A percentile compares a stretch with the other conserved stretches of the same genome.
These are phyloP conservation scores for Fusarium caatingaense DNA, from an alignment of 2,329 filamentous ascomycete genomes.

Conservation along the genomic window DNA sequence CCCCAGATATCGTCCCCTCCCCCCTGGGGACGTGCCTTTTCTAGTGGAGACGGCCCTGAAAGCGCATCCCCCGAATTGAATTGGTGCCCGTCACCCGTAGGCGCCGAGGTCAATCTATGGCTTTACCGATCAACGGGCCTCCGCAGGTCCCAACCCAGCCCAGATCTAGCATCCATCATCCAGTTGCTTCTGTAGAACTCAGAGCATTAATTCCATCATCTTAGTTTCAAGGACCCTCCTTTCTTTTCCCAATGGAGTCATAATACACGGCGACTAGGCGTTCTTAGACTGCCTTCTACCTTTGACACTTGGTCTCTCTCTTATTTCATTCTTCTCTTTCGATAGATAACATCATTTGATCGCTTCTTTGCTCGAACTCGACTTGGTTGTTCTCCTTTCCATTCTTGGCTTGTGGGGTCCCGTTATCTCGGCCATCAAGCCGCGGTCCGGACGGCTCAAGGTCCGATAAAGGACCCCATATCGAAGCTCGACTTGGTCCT, in stretches of 20 bases:
- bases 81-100: constrained; percentile 17
- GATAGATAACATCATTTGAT: constrained; percentile 9
- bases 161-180: constrained; percentile 34
- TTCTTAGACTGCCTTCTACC: constrained; percentile 16
- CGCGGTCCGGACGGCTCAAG: constrained; percentile 45
- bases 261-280: constrained; percentile 31
- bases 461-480: constrained; percentile 44
- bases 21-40: constrained; percentile 16
- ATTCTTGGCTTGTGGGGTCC: constrained; percentile 38
- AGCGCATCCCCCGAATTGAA: constrained; percentile 21
- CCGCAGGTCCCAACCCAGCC: constrained; percentile 15
- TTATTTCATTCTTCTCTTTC: constrained; percentile 11
- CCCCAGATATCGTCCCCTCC: neutral
- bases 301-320: constrained; percentile 4
- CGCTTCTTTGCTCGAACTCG: neutral
- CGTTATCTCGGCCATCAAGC: constrained; percentile 45
- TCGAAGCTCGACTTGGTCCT: constrained; percentile 30
- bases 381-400: constrained; percentile 17
- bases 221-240: constrained; percentile 29
- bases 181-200: constrained; percentile 35
- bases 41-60: constrained; percentile 36
- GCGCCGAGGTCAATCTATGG: constrained; percentile 37
- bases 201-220: constrained; percentile 20
- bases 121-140: constrained; percentile 40
- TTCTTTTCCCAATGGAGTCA: constrained; percentile 40